Base-by-base conservation (phyloP, 2,329 filamentous ascomycete genomes). In the Didymella pinodella region DNA sequence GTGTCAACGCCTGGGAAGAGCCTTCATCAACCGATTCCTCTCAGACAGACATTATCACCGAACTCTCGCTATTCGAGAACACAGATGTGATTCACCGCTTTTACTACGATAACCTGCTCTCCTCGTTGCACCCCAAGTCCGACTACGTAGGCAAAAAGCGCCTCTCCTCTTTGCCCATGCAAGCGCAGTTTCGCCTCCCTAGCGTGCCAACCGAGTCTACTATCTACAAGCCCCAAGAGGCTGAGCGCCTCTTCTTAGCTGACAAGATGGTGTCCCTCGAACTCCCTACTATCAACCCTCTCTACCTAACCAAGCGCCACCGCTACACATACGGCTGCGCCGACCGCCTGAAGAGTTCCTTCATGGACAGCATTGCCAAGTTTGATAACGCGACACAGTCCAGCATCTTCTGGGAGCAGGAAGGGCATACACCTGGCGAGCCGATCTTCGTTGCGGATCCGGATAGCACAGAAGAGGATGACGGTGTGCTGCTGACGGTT, bases 1-100 rank as follows among this genome's bases (percentile, higher is more conserved):
- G 85, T 0, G 81, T 92, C 71, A 96, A 96, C 65, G 85, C 90
- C 0, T 95, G 88, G 72, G 90, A 94, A 68, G 84, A 91, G 62
- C 65, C 75, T 0, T 79, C 75, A 0, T 52, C 73, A 3, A 64
- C 53, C 20, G 65, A 75, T 28, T 60, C 71, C 2, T 66, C 26
- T 50, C 78, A 81, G n/a, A 77, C 78, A 5, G 81, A 88, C 59
- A 81, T 95, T 18, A 79, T 87, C 29, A 86, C 88, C 54, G 92
- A 96, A 61, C 72, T 89, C 1, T 76, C 88, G 29, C 79, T 85
- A 50, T 93, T 90, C 68, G 81, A 85, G 0, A 89, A 85, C 50
- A 77, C 85, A 0, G 87, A 91, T 57, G 80, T 93, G 16, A 78
- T 95, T 36, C 82, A 86, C 28, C 79, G 79, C 7, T 85, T 92